These are phyloP conservation scores for Cystofilobasidium capitatum DNA, from an alignment of 768 basidiomycete species.

Conservation along the genomic window DNA sequence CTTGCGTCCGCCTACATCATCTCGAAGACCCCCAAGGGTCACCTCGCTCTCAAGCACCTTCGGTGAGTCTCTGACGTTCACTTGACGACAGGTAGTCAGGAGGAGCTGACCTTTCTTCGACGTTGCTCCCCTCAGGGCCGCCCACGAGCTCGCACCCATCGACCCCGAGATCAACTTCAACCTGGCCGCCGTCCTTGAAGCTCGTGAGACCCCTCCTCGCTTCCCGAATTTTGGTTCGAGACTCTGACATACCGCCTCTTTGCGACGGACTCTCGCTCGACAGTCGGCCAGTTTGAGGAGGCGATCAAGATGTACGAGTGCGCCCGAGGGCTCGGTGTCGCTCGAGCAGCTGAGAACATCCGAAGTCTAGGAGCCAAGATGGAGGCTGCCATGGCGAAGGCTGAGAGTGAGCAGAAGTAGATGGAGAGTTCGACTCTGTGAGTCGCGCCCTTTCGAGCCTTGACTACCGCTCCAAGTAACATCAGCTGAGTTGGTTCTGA, in stretches of 20 bases:
- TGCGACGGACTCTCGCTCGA: constrained; percentile 30
- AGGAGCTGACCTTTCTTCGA: neutral
- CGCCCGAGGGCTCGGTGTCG: constrained; percentile 65
- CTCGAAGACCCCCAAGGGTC: constrained; percentile 31
- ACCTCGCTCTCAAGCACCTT: constrained; percentile 24
- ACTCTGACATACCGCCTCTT: neutral
- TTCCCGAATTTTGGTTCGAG: neutral
- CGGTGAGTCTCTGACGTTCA: constrained; percentile 11
- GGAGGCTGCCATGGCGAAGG: constrained; percentile 1
- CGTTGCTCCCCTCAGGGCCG: constrained; percentile 49
- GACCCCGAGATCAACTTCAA: constrained; percentile 89
- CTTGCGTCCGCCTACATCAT: constrained; percentile 31
- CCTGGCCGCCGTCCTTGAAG: constrained; percentile 81
- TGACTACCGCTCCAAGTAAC: neutral
- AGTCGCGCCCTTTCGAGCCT: neutral
- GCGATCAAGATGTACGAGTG: constrained; percentile 71
- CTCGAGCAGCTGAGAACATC: constrained; percentile 66
- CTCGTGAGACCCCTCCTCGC: constrained; percentile 49
- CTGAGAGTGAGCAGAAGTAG: neutral
- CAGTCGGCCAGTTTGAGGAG: constrained; percentile 70
- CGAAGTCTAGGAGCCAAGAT: constrained; percentile 46
- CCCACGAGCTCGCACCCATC: constrained; percentile 70
- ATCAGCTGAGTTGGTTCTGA: neutral
- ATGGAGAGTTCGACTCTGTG: neutral
- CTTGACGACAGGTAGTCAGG: no score